Evolutionary conservation across 1,284 basidiomycete genomes (phyloP), one percentile per base, ranked within the genome.

Genomic region (Ceratobasidium sp.): DNA sequence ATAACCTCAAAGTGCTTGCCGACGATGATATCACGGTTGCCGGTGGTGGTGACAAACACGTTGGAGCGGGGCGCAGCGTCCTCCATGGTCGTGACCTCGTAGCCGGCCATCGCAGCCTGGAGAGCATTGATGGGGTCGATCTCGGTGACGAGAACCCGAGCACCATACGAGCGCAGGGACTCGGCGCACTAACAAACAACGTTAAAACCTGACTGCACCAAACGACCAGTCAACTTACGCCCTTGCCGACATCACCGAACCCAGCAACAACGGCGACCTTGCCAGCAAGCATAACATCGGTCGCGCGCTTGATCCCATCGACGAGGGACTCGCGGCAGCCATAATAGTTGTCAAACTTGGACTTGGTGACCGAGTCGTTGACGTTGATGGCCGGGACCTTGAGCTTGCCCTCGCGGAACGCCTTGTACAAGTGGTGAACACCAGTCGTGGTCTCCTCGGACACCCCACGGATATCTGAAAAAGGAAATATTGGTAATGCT

Each of bases 61-160:
- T 99, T 98, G 80, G 90, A 86, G 65, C 93, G 91, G 79, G 90
- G 87, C 76, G 96, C 97, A 81, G 95, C 95, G 65, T 98, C 96
- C 84, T 99, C 97, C 97, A 99, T 99, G 76, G 96, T 97, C 80
- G 93, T 93, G 80, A 99, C 97, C 86, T 99, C 96, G 86, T 97
- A 99, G 80, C 97, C 98, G 82, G 96, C 96, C 98, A 99, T 99
- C 78, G 96, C 96, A 82, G 98, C 97, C 86, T 99, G 97, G 79
- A 99, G 93, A 73, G 97, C 97, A 86, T 99, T 99, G 92, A 99
- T 99, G 81, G 97, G 98, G 87, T 99, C 97, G 84, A 99, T 98
- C 86, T 99, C 97, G 80, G 98, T 99, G 84, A 99, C 86, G 82
- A 99, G 83, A 74, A 99, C 98, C 83, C 98, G 96, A 81, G 95